These are phyloP conservation scores for Phytophthora pseudosyringae DNA, from an alignment of 352 stramenopile species.

Conservation along the genomic window DNA sequence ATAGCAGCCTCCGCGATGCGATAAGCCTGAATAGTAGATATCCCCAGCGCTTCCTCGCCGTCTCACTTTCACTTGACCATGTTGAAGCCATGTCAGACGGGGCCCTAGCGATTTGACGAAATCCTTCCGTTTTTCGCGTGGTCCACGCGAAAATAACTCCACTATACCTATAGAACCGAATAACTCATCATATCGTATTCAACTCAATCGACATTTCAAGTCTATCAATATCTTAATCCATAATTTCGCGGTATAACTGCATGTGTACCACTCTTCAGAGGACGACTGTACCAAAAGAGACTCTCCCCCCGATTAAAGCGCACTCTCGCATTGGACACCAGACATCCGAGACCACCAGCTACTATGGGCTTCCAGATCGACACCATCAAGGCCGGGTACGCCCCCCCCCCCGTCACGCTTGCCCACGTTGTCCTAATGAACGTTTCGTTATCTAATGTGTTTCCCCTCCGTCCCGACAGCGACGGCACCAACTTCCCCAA, in stretches of 20 bases:
- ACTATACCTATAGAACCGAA: too few relatives aligned
- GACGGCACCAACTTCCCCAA: slow-evolving; percentile 83
- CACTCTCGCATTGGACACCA: slow-evolving; percentile 21
- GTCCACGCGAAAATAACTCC: slow-evolving; percentile 4
- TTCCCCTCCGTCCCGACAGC: slow-evolving; percentile 26
- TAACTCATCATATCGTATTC: too few relatives aligned
- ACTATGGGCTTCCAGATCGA: slow-evolving; percentile 70
- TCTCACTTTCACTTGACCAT: background rate
- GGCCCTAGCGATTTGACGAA: slow-evolving; percentile 7
- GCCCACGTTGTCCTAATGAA: background rate
- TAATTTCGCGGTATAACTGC: background rate
- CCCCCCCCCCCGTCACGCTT: background rate
- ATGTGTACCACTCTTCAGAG: background rate
- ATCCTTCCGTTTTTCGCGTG: slow-evolving; percentile 1
- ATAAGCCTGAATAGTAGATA: background rate
- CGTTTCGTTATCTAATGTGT: background rate
- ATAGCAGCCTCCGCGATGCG: background rate
- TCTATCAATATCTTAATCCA: background rate
- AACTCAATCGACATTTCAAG: too few relatives aligned
- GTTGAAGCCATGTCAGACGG: slow-evolving; percentile 30
- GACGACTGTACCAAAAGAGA: background rate
- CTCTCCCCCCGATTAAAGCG: background rate
- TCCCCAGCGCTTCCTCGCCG: background rate
- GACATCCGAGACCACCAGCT: slow-evolving; percentile 10
- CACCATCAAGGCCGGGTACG: slow-evolving; percentile 76